Percentiles rank a stretch among this genome's conserved stretches.
These are phyloP conservation scores for Phytophthora cryptogea DNA, from an alignment of 352 stramenopile species.

Conservation along the genomic window DNA sequence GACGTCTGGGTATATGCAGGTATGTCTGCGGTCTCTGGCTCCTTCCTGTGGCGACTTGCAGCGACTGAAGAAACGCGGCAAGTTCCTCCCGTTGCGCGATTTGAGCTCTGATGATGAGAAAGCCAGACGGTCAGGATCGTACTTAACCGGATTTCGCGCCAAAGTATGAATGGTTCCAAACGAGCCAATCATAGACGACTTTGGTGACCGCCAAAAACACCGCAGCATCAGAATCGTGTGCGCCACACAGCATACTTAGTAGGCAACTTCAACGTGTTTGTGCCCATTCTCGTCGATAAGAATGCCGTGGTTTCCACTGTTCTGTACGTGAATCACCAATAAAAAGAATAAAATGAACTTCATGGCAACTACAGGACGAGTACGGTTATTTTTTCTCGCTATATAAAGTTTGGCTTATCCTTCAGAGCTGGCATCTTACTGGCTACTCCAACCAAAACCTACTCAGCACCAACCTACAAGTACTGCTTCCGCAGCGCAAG, in stretches of 20 bases:
- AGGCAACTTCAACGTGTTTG: constrained; percentile 7
- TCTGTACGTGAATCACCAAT: not conserved
- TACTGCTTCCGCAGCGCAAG: constrained; percentile 42
- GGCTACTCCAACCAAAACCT: not conserved
- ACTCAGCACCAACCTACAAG: constrained; percentile 26
- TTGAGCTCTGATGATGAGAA: constrained; percentile 17
- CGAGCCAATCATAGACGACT: constrained; percentile 16
- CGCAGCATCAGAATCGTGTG: constrained; percentile 11
- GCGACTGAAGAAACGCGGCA: constrained; percentile 3
- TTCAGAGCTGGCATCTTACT: not conserved
- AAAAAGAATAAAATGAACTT: not conserved
- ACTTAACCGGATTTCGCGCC: constrained; percentile 35
- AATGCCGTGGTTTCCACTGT: not conserved
- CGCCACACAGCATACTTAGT: too few species aligned
- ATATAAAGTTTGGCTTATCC: not conserved
- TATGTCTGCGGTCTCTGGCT: not conserved
- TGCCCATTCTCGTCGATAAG: constrained; percentile 14
- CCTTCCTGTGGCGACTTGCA: constrained; percentile 2
- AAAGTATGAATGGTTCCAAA: constrained; percentile 30
- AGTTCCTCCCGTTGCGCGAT: constrained; percentile 10
- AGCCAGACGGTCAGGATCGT: constrained; percentile 10
- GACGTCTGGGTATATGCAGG: constrained; percentile 3
- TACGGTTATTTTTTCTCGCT: not conserved
- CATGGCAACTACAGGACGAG: not conserved
- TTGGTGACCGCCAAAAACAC: constrained; percentile 36